Evolutionary conservation across 1,284 basidiomycete species (phyloP).

Genomic region (Boletus albobrunnescens): DNA sequence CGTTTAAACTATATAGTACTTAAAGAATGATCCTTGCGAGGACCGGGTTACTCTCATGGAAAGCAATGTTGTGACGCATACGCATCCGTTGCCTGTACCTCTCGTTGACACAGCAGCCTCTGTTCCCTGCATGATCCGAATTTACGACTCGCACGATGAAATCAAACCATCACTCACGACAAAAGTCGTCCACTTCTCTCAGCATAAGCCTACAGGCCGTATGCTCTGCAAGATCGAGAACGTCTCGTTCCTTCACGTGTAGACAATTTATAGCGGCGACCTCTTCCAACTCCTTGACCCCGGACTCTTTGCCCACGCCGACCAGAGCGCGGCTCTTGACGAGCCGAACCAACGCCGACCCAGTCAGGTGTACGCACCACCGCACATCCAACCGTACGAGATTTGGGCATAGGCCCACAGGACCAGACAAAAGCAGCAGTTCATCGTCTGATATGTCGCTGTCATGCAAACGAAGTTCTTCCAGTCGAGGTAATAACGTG

Average conservation of each 20-base stretch:
- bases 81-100: constrained; percentile 48
- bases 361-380: constrained; percentile 57
- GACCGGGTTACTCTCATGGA: constrained; percentile 13
- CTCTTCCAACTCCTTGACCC: constrained; percentile 35
- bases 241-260: constrained; percentile 52
- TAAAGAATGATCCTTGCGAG: constrained; percentile 25
- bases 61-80: constrained; percentile 30
- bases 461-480: constrained; percentile 55
- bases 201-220: constrained; percentile 51
- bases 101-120: constrained; percentile 52
- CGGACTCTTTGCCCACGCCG: constrained; percentile 5
- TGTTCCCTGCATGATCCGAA: constrained; percentile 33
- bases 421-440: constrained; percentile 39
- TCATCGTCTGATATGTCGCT: constrained; percentile 55
- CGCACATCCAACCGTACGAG: constrained; percentile 52
- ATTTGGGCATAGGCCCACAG: constrained; percentile 44
- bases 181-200: constrained; percentile 46
- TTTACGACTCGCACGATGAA: neutral
- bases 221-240: constrained; percentile 47
- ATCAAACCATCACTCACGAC: constrained; percentile 41
- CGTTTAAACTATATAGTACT: neutral
- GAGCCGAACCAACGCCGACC: constrained; percentile 48
- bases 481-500: constrained; percentile 37
- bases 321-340: constrained; percentile 38
- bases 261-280: constrained; percentile 59